Evolutionary conservation across 192 early-diverging fungal species (phyloP).

Genomic region (Entomortierella parvispora): DNA sequence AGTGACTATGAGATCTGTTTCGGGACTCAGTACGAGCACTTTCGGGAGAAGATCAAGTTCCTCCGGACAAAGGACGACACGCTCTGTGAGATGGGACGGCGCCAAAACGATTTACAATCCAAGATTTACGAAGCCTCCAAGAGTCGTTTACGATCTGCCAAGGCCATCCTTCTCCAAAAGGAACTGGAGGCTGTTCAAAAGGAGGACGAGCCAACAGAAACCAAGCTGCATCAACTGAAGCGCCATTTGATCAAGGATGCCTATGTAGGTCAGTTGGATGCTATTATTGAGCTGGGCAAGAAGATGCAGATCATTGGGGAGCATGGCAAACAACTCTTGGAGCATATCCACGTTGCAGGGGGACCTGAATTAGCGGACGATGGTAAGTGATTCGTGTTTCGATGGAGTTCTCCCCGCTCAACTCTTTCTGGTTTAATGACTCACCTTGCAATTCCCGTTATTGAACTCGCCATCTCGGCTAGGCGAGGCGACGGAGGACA

Average conservation of each 20-base stretch:
- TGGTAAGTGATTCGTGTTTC: conserved; percentile 13
- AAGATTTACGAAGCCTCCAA: conserved; percentile 32
- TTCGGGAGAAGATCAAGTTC: conserved; percentile 44
- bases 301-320: conserved; percentile 56
- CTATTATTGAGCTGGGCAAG: conserved; percentile 47
- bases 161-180: conserved; percentile 22
- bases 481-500: conserved; percentile 26
- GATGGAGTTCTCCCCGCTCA: too few species aligned
- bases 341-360: conserved; percentile 27
- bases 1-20: conserved; percentile 50
- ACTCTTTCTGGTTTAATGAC: neutral
- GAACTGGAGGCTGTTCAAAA: conserved; percentile 31
- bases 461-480: neutral
- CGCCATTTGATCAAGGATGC: conserved; percentile 53
- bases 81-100: conserved; percentile 35
- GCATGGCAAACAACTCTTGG: conserved; percentile 40
- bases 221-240: conserved; percentile 38
- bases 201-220: conserved; percentile 4
- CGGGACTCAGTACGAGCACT: conserved; percentile 37
- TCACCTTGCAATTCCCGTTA: neutral
- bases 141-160: conserved; percentile 21
- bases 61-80: conserved; percentile 45
- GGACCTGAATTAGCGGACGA: conserved; percentile 1
- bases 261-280: conserved; percentile 36
- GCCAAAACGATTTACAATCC: conserved; percentile 27